Evolutionary conservation across 2,329 filamentous ascomycete species (phyloP).

Genomic region (Colletotrichum tanaceti): DNA sequence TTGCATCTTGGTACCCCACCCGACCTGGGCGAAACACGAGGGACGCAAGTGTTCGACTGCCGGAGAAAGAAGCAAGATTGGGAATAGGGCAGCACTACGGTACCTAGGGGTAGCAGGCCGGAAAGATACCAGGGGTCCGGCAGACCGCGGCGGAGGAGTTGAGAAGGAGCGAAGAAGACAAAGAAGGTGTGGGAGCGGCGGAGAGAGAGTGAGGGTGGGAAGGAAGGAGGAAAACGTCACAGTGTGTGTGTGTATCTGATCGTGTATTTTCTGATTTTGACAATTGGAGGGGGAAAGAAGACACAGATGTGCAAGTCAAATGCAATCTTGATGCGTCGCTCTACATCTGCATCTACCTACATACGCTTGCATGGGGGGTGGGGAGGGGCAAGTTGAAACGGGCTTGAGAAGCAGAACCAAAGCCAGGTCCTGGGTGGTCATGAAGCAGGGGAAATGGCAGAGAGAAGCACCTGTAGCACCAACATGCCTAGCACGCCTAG

Average conservation of each 20-base stretch:
- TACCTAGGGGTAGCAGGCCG: constrained; percentile 15
- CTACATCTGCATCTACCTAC: constrained; percentile 20
- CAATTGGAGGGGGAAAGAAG: background rate
- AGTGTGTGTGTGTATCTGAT: background rate
- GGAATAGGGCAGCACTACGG: constrained; percentile 30
- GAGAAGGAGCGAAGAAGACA: constrained; percentile 8
- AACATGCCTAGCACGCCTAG: no score
- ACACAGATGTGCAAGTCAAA: constrained; percentile 13
- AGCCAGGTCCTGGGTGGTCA: constrained; percentile 6
- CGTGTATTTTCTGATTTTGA: background rate
- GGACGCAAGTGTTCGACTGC: constrained; percentile 29
- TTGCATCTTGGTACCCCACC: constrained; percentile 21
- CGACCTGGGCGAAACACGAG: constrained; percentile 36
- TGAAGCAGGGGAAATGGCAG: background rate
- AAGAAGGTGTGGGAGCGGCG: constrained; percentile 1
- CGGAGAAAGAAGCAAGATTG: constrained; percentile 35
- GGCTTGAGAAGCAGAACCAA: constrained; percentile 32
- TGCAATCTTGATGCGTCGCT: constrained; percentile 28
- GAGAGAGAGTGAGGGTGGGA: background rate
- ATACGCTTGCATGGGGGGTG: constrained; percentile 16
- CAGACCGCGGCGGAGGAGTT: constrained; percentile 8
- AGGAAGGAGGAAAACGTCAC: constrained; percentile 2
- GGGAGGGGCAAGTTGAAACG: constrained; percentile 37
- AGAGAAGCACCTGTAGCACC: background rate
- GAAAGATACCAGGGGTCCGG: constrained; percentile 30